These are phyloP conservation scores for Talinum fruticosum DNA, from an alignment of 148 eudicot genomes.

Conservation along the genomic window DNA sequence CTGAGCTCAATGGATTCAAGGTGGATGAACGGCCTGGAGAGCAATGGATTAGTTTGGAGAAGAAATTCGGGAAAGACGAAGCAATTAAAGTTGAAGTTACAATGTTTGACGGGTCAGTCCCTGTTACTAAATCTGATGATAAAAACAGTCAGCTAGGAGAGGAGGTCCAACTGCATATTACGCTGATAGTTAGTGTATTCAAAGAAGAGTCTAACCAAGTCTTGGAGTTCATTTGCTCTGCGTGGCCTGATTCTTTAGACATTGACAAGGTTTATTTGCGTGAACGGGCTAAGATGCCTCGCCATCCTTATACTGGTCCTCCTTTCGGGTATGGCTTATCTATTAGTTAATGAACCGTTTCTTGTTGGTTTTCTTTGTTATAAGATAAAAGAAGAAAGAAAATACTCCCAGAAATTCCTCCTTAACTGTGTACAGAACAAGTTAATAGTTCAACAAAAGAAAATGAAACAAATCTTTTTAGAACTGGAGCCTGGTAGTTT, in stretches of 20 bases:
- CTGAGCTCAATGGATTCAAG: conserved; percentile 51
- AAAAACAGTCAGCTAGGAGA: conserved; percentile 39
- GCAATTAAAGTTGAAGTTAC: conserved; percentile 85
- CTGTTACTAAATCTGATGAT: conserved; percentile 42
- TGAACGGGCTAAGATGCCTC: conserved; percentile 35
- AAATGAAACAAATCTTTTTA: not conserved
- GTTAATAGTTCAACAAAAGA: too few relatives aligned
- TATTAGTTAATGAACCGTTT: not conserved
- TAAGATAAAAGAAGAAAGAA: not conserved
- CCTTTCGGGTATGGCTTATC: conserved; percentile 51
- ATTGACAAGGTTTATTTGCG: conserved; percentile 58
- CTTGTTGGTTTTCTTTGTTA: not conserved
- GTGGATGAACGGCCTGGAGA: conserved; percentile 73
- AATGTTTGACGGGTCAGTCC: conserved; percentile 69
- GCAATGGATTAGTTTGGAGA: conserved; percentile 78
- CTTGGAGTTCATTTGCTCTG: conserved; percentile 79
- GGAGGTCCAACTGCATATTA: conserved; percentile 55
- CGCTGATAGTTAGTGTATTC: conserved; percentile 58
- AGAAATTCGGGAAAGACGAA: conserved; percentile 60
- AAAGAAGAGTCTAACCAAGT: conserved; percentile 52
- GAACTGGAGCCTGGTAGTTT: not conserved
- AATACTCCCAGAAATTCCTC: not conserved
- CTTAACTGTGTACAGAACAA: too few relatives aligned
- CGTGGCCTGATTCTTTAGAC: conserved; percentile 73
- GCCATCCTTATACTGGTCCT: conserved; percentile 70